Conservation (phyloP, 108 stramenopile species). For the Nitzschia sp. region DNA sequence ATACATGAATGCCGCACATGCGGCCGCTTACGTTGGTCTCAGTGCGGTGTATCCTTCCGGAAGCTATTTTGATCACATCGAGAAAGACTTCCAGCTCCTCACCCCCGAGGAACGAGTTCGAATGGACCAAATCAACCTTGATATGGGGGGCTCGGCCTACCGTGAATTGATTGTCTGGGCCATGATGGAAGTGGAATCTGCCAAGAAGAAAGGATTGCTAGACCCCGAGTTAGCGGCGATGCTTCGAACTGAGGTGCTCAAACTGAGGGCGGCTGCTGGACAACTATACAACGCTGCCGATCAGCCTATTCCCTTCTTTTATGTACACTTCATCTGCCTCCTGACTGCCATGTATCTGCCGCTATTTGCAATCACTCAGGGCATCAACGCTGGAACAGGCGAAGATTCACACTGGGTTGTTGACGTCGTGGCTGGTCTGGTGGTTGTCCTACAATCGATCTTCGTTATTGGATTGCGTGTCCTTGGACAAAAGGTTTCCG, state of each 20-base stretch:
- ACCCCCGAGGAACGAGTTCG: constrained; percentile 34
- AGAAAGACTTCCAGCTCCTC: constrained; percentile 31
- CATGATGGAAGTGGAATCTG: constrained; percentile 20
- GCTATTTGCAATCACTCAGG: constrained; percentile 44
- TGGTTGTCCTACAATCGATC: constrained; percentile 35
- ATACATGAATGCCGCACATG: constrained; percentile 57
- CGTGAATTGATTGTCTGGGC: constrained; percentile 35
- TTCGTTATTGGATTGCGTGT: constrained; percentile 42
- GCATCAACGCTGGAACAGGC: constrained; percentile 14
- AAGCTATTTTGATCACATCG: constrained; percentile 43
- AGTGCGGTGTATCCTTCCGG: constrained; percentile 22
- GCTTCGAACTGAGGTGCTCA: constrained; percentile 30
- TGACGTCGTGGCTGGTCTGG: constrained; percentile 23
- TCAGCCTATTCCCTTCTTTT: constrained; percentile 55
- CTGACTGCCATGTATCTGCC: constrained; percentile 49
- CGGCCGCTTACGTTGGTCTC: constrained; percentile 51
- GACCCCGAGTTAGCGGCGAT: constrained; percentile 17
- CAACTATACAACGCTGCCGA: constrained; percentile 41
- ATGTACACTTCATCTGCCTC: constrained; percentile 51
- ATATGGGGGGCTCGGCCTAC: constrained; percentile 19
- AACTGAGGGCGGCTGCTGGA: constrained; percentile 18
- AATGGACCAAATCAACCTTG: constrained; percentile 34
- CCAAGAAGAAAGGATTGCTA: constrained; percentile 8
- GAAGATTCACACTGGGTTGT: constrained; percentile 13
- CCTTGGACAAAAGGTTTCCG: constrained; percentile 37